These are phyloP conservation scores for Ophiostoma montium DNA, from an alignment of 2,329 filamentous ascomycete genomes.

Conservation along the genomic window DNA sequence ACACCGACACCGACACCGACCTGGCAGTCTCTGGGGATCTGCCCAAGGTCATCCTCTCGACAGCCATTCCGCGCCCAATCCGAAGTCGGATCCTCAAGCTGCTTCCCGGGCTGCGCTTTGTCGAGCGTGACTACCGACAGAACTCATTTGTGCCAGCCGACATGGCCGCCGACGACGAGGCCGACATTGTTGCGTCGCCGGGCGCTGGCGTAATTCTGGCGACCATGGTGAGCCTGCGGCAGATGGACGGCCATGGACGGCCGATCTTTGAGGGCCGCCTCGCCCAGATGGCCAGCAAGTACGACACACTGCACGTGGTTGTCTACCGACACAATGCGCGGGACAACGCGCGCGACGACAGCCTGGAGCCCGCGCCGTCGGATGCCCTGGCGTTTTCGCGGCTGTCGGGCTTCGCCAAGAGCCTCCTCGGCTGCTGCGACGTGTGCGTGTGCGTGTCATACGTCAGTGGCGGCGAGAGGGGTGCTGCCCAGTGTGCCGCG, in stretches of 20 bases:
- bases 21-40: neutral
- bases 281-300: conserved; percentile 35
- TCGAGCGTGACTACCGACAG: conserved; percentile 17
- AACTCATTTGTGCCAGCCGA: neutral
- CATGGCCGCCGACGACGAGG: conserved; percentile 18
- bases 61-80: conserved; percentile 11
- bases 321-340: conserved; percentile 37
- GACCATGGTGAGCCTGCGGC: conserved; percentile 56
- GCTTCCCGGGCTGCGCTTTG: conserved; percentile 15
- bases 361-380: conserved; percentile 22
- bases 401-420: conserved; percentile 34
- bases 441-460: conserved; percentile 28
- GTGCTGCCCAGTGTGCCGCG: conserved; percentile 40
- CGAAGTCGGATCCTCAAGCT: conserved; percentile 12
- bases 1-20: neutral
- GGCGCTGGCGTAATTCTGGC: conserved; percentile 55
- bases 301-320: conserved; percentile 54
- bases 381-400: conserved; percentile 33
- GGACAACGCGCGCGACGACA: conserved; percentile 17
- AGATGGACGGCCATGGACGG: conserved; percentile 22
- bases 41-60: conserved; percentile 17
- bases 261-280: conserved; percentile 3
- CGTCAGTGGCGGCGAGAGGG: conserved; percentile 34
- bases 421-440: too few relatives aligned
- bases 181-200: conserved; percentile 61